phyloP scores from a whole-genome alignment of 495 filamentous ascomycete species.

The Neurospora tetraspora region DNA sequence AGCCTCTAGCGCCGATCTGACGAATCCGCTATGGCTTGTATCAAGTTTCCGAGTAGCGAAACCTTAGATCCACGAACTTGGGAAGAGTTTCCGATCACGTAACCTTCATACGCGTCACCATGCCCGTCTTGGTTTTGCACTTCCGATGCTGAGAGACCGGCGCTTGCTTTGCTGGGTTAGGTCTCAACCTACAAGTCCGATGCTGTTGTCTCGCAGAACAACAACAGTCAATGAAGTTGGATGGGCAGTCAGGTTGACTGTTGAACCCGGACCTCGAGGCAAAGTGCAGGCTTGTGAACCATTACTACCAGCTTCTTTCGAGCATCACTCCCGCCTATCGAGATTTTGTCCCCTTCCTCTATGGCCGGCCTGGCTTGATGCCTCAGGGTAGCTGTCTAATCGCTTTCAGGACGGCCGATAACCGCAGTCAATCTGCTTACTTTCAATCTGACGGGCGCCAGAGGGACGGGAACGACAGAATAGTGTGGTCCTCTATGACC shows the following conservation, averaged over 20 bases:
- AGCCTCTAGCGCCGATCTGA: neutral
- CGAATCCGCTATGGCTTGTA: neutral
- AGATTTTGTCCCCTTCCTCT: neutral
- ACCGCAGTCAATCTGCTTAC: neutral
- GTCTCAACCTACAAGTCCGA: neutral
- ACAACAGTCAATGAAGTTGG: neutral
- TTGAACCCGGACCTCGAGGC: neutral
- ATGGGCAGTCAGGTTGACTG: neutral
- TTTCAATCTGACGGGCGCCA: neutral
- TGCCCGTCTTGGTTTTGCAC: neutral
- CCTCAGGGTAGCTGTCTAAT: neutral
- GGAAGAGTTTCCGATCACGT: neutral
- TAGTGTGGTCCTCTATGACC: neutral
- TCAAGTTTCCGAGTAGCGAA: neutral
- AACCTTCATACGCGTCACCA: neutral
- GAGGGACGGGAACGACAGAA: neutral
- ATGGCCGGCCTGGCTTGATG: neutral
- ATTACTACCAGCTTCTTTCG: neutral
- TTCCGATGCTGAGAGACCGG: neutral
- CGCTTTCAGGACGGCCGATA: neutral
- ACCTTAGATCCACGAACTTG: neutral
- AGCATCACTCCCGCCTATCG: neutral
- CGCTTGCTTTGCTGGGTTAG: neutral
- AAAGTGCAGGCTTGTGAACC: neutral
- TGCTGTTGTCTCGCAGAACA: neutral